phyloP scores from a whole-genome alignment of 441 rosid species.

The Erodium texanum region DNA sequence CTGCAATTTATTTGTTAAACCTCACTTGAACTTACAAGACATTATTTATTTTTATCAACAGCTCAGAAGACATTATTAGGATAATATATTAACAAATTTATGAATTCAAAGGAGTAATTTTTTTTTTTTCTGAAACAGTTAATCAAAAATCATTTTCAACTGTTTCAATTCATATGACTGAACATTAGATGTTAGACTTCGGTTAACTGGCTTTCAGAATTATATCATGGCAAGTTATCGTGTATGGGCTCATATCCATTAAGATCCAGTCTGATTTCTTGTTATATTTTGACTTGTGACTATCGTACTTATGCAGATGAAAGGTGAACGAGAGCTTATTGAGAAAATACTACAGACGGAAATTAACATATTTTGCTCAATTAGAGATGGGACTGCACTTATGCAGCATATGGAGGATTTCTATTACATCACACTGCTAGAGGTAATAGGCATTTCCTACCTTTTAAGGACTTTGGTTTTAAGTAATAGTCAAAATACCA shows the following conservation, averaged over 20 bases:
- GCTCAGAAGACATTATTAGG: too few species aligned
- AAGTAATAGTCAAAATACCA: background rate
- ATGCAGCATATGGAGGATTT: conserved; percentile 99
- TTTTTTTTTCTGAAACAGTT: too few species aligned
- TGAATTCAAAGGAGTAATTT: too few species aligned
- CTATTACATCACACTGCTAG: conserved; percentile 79
- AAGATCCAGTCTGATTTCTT: conserved; percentile 4
- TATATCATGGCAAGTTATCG: background rate
- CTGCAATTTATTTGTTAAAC: too few species aligned
- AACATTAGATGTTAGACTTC: background rate
- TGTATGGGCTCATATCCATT: background rate
- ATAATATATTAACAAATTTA: too few species aligned
- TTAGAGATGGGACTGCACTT: conserved; percentile 89
- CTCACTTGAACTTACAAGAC: too few species aligned
- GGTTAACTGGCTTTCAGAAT: background rate
- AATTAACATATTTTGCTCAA: conserved; percentile 71
- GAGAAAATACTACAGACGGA: conserved; percentile 85
- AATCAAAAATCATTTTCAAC: too few species aligned
- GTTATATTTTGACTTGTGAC: background rate
- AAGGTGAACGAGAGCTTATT: conserved; percentile 88
- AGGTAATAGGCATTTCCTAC: conserved; percentile 38
- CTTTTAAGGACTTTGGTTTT: background rate
- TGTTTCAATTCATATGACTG: background rate
- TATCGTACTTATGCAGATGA: conserved; percentile 63
- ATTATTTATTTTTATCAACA: too few species aligned